phyloP scores from a whole-genome alignment of 768 basidiomycete genomes.

The Suillus hirtellus region DNA sequence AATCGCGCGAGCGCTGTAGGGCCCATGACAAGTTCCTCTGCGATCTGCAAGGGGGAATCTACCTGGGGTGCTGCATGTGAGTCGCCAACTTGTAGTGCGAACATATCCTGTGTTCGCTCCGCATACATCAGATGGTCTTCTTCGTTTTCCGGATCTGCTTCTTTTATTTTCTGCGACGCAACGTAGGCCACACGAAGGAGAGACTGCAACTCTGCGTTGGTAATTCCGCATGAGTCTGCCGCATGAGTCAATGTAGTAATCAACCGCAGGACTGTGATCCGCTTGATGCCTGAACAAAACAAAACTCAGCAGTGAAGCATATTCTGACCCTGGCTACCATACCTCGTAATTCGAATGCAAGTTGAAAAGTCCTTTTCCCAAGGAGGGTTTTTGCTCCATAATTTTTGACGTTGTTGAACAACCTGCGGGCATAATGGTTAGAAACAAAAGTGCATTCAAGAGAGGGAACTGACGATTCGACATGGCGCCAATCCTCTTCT shows the following conservation, averaged over 20 bases:
- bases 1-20: conserved; percentile 29
- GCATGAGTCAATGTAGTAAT: conserved; percentile 22
- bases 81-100: conserved; percentile 22
- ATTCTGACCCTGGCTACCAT: not conserved
- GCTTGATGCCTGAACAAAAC: conserved; percentile 18
- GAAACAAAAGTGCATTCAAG: not conserved
- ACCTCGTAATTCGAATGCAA: conserved; percentile 25
- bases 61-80: conserved; percentile 16
- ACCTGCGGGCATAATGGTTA: conserved; percentile 10
- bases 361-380: conserved; percentile 14
- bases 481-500: conserved; percentile 22
- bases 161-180: conserved; percentile 18
- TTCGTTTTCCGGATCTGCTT: conserved; percentile 10
- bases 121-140: conserved; percentile 13
- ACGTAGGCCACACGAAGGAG: conserved; percentile 25
- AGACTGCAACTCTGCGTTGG: conserved; percentile 24
- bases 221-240: conserved; percentile 12
- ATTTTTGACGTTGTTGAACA: conserved; percentile 17
- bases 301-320: not conserved
- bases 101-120: conserved; percentile 24
- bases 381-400: conserved; percentile 21
- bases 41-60: conserved; percentile 22
- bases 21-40: conserved; percentile 22
- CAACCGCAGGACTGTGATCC: conserved; percentile 28
- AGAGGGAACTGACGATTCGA: conserved; percentile 19